Percentiles rank a stretch among this genome's conserved stretches.
These are phyloP conservation scores for Meyerozyma sp. DNA, from an alignment of 1,139 yeast genomes.

Conservation along the genomic window DNA sequence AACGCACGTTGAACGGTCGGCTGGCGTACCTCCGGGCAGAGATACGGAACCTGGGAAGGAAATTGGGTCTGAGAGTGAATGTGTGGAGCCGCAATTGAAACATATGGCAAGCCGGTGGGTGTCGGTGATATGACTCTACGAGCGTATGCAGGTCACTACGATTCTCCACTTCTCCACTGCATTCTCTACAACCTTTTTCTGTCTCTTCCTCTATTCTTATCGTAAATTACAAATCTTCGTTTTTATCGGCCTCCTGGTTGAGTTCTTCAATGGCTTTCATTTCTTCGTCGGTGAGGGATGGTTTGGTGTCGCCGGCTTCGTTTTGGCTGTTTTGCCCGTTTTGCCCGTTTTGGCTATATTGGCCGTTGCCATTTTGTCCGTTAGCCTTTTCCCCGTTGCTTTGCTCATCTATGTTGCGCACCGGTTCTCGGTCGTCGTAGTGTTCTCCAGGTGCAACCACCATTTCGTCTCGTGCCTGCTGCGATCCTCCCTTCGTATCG, in stretches of 20 bases:
- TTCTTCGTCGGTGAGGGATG: constrained; percentile 32
- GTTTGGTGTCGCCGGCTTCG: not conserved
- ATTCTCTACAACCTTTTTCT: too few species aligned
- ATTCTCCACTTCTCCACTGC: too few species aligned
- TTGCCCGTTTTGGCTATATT: not conserved
- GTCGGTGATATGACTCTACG: too few species aligned
- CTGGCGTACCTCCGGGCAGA: constrained; percentile 3
- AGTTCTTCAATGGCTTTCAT: constrained; percentile 34
- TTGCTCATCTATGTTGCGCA: not conserved
- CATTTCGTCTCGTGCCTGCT: constrained; percentile 71
- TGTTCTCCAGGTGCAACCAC: constrained; percentile 65
- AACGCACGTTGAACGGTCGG: constrained; percentile 3
- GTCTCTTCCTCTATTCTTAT: not conserved
- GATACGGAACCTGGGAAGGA: not conserved
- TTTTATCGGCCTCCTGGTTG: constrained; percentile 13
- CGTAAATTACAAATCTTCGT: constrained; percentile 1
- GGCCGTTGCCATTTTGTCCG: constrained; percentile 21
- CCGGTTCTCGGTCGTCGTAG: constrained; percentile 51
- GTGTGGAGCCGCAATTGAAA: not conserved
- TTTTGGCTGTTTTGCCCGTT: too few species aligned
- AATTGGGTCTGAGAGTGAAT: not conserved
- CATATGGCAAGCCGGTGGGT: not conserved
- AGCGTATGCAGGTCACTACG: not conserved
- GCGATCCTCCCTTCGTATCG: constrained; percentile 90
- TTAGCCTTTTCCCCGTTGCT: constrained; percentile 6